A percentile compares a stretch with the other conserved stretches of the same genome.
Conservation (phyloP, 31 red algal genomes). For the Endocladia muricata region DNA sequence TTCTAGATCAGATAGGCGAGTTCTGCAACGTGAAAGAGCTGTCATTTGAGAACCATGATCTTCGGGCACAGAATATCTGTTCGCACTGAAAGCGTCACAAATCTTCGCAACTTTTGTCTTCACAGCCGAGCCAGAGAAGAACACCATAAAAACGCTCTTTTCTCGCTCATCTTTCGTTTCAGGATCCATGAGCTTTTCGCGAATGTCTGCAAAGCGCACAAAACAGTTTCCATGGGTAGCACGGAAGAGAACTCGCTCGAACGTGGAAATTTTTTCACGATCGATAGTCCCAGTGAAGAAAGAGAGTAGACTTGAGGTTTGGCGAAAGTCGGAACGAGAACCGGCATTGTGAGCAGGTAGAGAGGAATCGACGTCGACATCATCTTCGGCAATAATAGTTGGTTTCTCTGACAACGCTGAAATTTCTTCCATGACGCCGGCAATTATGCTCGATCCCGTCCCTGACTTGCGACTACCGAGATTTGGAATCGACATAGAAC, state of each 20-base stretch:
- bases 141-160: conserved; percentile 90
- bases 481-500: conserved; percentile 2
- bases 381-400: conserved; percentile 32
- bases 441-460: conserved; percentile 19
- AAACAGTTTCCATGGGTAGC: conserved; percentile 87
- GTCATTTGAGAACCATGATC: conserved; percentile 56
- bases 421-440: conserved; percentile 30
- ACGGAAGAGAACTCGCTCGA: conserved; percentile 93
- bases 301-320: conserved; percentile 46
- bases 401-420: conserved; percentile 39
- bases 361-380: conserved; percentile 13
- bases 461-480: not conserved
- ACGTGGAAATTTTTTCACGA: conserved; percentile 56
- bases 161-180: conserved; percentile 35
- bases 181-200: conserved; percentile 53
- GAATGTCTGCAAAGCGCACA: conserved; percentile 69
- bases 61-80: conserved; percentile 83
- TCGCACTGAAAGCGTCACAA: conserved; percentile 84
- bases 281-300: conserved; percentile 72
- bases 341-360: not conserved
- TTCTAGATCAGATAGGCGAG: conserved; percentile 72
- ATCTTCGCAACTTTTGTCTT: conserved; percentile 75
- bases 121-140: conserved; percentile 77
- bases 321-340: not conserved
- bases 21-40: conserved; percentile 44